These are phyloP conservation scores for Nitzschia sp. DNA, from an alignment of 108 stramenopile species.

Conservation along the genomic window DNA sequence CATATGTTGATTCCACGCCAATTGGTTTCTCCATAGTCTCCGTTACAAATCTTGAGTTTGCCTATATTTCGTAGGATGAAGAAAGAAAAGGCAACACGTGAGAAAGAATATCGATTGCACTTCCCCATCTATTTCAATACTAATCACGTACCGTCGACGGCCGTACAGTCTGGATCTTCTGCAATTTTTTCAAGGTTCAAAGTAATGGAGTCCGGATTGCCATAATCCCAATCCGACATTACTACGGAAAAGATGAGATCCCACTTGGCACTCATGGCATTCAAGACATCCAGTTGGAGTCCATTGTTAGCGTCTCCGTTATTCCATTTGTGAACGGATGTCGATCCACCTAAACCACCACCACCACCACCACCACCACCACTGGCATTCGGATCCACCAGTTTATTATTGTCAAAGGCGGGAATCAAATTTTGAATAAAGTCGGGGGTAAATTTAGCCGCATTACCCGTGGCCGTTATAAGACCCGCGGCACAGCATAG, in stretches of 20 bases:
- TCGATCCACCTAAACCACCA: not conserved
- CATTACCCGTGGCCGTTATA: conserved; percentile 42
- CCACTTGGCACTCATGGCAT: conserved; percentile 68
- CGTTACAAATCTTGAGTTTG: conserved; percentile 65
- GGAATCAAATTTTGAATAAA: conserved; percentile 30
- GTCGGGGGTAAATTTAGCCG: conserved; percentile 19
- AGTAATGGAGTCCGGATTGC: conserved; percentile 65
- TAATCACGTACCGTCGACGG: conserved; percentile 23
- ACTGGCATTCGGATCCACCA: conserved; percentile 36
- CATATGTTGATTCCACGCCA: conserved; percentile 49
- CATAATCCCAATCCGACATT: conserved; percentile 71
- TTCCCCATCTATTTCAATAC: no score
- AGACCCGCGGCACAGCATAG: conserved; percentile 27
- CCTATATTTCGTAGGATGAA: conserved; percentile 8
- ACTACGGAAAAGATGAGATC: conserved; percentile 47
- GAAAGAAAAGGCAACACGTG: no score
- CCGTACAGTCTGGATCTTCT: conserved; percentile 42
- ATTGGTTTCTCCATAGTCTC: conserved; percentile 52
- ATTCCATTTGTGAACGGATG: conserved; percentile 33
- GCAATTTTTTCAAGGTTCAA: conserved; percentile 32
- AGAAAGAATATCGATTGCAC: no score
- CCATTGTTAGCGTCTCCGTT: conserved; percentile 41
- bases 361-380: not conserved
- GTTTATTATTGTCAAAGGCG: conserved; percentile 34
- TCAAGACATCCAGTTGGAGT: conserved; percentile 56